Conservation (phyloP, 1,284 basidiomycete species). For the Boletus albobrunnescens region DNA sequence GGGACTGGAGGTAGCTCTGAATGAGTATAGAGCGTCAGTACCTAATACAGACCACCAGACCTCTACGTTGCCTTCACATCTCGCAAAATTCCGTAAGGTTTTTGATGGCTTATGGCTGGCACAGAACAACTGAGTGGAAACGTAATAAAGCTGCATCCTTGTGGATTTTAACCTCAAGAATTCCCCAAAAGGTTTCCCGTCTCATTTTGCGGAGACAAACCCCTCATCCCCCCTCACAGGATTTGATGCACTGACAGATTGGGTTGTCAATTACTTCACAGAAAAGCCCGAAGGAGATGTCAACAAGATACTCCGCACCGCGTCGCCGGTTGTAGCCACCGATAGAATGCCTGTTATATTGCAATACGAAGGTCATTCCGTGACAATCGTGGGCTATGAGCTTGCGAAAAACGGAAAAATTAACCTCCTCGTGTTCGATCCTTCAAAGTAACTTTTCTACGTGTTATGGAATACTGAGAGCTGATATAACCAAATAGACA, state of each 20-base stretch:
- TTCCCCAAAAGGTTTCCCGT: slow-evolving; percentile 34
- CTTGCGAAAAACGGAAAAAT: slow-evolving; percentile 51
- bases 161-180: slow-evolving; percentile 56
- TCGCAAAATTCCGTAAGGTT: slow-evolving; percentile 72
- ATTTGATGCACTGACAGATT: slow-evolving; percentile 48
- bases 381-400: slow-evolving; percentile 83
- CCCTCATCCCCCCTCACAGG: slow-evolving; percentile 6
- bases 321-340: slow-evolving; percentile 52
- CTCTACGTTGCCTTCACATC: slow-evolving; percentile 61
- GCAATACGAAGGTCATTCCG: slow-evolving; percentile 78
- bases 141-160: slow-evolving; percentile 47
- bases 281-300: slow-evolving; percentile 37
- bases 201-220: background rate
- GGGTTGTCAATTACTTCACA: slow-evolving; percentile 68
- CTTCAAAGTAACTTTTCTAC: slow-evolving; percentile 50
- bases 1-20: slow-evolving; percentile 62
- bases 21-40: background rate
- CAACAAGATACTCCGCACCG: slow-evolving; percentile 44
- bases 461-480: slow-evolving; percentile 4
- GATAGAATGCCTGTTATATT: slow-evolving; percentile 75
- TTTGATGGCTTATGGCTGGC: background rate
- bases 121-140: slow-evolving; percentile 1
- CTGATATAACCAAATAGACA: slow-evolving; percentile 17
- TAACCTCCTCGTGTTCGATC: slow-evolving; percentile 75
- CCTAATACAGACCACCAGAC: slow-evolving; percentile 8